Base-by-base conservation (phyloP, 2,329 filamentous ascomycete genomes). In the Pseudopyrenochaeta lycopersici region DNA sequence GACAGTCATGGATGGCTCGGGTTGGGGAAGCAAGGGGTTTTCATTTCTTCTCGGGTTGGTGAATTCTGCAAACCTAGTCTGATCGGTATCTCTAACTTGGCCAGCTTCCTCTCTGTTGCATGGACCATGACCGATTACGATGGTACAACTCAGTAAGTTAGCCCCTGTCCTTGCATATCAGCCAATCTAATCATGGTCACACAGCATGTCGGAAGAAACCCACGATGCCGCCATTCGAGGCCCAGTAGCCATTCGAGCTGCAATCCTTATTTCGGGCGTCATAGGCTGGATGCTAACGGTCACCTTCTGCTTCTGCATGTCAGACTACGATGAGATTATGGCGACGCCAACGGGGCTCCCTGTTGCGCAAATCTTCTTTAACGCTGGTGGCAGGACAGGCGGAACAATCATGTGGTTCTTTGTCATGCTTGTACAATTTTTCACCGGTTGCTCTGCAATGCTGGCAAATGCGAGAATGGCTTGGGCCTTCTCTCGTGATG, bases 71-170 rank as follows among this genome's bases (percentile, higher is more conserved):
- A 33, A 11, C 14, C 18, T 11, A n/a, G 11, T 30, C 15, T 15
- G 40, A 36, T 40, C 17, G 27, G 46, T 40, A 20, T 27, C 21
- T 38, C 58, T 62, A 55, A 63, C 18, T 27, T 30, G 27, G 10
- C 20, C 58, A 79, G 78, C 21, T 84, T 84, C 60, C 71, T 85
- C 5, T 83, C 82, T 14, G 82, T 85, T 12, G 81, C 82, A 18
- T 85, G 82, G 82, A 87, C 85, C n/a, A 88, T 89, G 85, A 89
- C 86, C 5, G 86, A 88, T 66, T 88, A 88, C 67, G 86, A 88
- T 62, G 85, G 83, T 40, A 89, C 86, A 10, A 88, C 86, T 5
- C 86, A 88, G 81, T 84, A 74, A 69, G 79, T 73, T 43, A 39
- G 36, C 49, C 56, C 41, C 31, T 38, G 21, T 52, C 18, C 48